Conservation (phyloP, 2,329 filamentous ascomycete species). For the Fusarium sp. region DNA sequence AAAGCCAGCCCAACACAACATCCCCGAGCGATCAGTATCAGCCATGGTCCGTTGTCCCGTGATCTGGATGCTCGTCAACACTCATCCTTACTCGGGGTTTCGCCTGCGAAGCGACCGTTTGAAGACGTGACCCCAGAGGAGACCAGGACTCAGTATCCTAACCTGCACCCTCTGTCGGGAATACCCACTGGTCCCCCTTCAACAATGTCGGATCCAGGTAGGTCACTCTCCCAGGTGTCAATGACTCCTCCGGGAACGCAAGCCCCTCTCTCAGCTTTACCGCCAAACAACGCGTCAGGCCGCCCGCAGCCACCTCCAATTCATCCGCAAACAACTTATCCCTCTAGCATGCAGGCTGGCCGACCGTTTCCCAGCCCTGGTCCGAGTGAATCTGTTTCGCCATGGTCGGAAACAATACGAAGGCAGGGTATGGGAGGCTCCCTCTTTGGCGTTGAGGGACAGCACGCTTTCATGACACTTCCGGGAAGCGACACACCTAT, state of each 20-base stretch:
- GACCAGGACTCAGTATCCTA: constrained; percentile 40
- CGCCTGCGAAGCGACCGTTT: constrained; percentile 50
- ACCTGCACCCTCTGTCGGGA: constrained; percentile 43
- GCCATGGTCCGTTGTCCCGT: constrained; percentile 39
- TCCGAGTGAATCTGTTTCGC: constrained; percentile 39
- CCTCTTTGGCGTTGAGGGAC: constrained; percentile 48
- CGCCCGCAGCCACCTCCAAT: constrained; percentile 31
- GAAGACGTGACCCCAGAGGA: constrained; percentile 46
- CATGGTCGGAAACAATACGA: constrained; percentile 51
- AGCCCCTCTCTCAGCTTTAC: constrained; percentile 40
- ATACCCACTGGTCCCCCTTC: constrained; percentile 38
- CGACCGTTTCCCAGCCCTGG: constrained; percentile 39
- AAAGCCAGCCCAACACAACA: constrained; percentile 49
- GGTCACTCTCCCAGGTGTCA: constrained; percentile 53
- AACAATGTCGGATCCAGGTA: constrained; percentile 45
- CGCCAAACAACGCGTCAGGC: constrained; percentile 35
- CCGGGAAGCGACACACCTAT: constrained; percentile 56
- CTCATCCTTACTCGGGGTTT: constrained; percentile 35
- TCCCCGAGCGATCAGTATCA: constrained; percentile 46
- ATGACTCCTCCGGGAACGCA: constrained; percentile 42
- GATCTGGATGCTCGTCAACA: constrained; percentile 42
- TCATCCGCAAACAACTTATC: constrained; percentile 38
- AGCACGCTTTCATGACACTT: constrained; percentile 54
- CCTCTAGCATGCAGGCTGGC: constrained; percentile 33
- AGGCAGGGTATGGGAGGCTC: constrained; percentile 45